Conservation (phyloP, 2,329 filamentous ascomycete species). For the Ophiostoma sp. region DNA sequence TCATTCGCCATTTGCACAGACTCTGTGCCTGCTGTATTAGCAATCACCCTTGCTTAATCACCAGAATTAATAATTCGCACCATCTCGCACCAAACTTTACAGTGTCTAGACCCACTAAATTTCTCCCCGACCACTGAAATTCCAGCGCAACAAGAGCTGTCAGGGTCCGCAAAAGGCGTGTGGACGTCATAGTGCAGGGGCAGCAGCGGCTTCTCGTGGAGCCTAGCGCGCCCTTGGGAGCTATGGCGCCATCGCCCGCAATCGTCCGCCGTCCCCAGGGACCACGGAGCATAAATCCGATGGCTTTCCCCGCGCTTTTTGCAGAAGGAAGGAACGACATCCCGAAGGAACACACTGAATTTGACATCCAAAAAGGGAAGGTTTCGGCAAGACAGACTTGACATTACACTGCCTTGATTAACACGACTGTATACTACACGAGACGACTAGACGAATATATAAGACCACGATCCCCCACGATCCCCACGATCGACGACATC, state of each 20-base stretch:
- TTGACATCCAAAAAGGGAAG: background rate
- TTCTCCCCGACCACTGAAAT: background rate
- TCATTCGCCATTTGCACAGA: background rate
- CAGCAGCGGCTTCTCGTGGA: background rate
- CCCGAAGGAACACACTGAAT: background rate
- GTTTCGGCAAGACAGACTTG: background rate
- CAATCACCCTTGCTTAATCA: conserved; percentile 11
- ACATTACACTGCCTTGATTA: background rate
- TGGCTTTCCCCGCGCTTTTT: background rate
- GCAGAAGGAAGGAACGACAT: background rate
- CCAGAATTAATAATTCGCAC: conserved; percentile 6
- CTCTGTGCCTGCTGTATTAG: background rate
- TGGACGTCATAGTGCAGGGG: conserved; percentile 3
- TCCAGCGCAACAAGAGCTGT: background rate
- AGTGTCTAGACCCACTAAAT: background rate
- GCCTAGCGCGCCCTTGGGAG: background rate
- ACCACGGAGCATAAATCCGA: background rate
- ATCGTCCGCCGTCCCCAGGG: background rate
- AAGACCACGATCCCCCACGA: background rate
- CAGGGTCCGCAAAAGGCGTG: background rate
- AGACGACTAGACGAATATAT: background rate
- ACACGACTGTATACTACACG: background rate
- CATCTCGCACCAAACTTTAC: background rate
- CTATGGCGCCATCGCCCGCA: background rate
- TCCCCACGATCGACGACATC: background rate